These are phyloP conservation scores for Pythium sukuiense DNA, from an alignment of 352 stramenopile genomes.

Conservation along the genomic window DNA sequence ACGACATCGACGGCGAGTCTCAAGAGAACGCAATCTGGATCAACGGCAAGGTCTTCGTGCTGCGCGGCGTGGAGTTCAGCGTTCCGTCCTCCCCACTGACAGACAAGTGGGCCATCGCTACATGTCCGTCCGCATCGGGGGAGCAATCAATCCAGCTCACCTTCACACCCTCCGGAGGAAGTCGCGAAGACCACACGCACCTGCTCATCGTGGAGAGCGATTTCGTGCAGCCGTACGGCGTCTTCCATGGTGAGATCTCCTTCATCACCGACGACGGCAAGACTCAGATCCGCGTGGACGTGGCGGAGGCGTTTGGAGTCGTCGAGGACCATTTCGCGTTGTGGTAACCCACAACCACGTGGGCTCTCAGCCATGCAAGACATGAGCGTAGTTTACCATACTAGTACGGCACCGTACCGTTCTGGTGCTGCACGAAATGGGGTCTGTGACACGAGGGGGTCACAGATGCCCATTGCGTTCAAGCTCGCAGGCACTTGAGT, in stretches of 20 bases:
- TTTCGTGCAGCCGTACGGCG: slow-evolving; percentile 46
- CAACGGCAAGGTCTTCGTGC: slow-evolving; percentile 35
- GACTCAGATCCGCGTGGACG: slow-evolving; percentile 19
- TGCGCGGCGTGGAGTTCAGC: slow-evolving; percentile 37
- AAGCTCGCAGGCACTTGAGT: too few relatives aligned
- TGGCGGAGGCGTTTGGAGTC: slow-evolving; percentile 42
- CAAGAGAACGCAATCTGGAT: slow-evolving; percentile 57
- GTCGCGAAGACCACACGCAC: slow-evolving; percentile 35
- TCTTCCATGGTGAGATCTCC: slow-evolving; percentile 25
- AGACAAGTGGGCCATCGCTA: slow-evolving; percentile 26
- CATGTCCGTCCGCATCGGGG: not conserved
- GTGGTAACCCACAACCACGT: slow-evolving; percentile 29
- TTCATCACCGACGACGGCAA: slow-evolving; percentile 20
- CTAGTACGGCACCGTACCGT: not conserved
- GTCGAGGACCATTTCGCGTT: slow-evolving; percentile 45
- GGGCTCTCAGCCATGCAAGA: too few relatives aligned
- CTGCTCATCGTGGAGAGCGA: slow-evolving; percentile 36
- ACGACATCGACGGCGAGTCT: slow-evolving; percentile 50
- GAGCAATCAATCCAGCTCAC: slow-evolving; percentile 30
- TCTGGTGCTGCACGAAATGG: slow-evolving; percentile 12
- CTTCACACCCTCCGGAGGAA: slow-evolving; percentile 34
- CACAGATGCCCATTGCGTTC: slow-evolving; percentile 3
- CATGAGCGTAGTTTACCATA: not conserved
- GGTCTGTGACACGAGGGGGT: slow-evolving; percentile 20
- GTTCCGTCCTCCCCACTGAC: slow-evolving; percentile 23